These are phyloP conservation scores for Heterobasidion irregulare DNA, from an alignment of 1,284 basidiomycete species.

Conservation along the genomic window DNA sequence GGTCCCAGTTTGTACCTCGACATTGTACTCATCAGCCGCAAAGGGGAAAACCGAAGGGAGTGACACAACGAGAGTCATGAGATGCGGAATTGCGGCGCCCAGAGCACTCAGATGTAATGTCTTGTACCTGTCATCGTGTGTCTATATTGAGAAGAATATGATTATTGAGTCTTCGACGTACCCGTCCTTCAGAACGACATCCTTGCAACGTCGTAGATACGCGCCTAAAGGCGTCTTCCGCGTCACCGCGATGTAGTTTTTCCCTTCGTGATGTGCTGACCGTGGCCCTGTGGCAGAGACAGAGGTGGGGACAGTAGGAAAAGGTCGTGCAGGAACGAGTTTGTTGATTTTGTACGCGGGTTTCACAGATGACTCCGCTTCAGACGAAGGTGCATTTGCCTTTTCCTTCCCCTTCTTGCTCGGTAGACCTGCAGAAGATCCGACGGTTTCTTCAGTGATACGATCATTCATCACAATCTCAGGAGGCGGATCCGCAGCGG, in stretches of 20 bases:
- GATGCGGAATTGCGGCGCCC: slow-evolving; percentile 83
- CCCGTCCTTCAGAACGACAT: slow-evolving; percentile 72
- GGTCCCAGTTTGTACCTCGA: slow-evolving; percentile 67
- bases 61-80: slow-evolving; percentile 63
- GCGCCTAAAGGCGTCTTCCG: slow-evolving; percentile 67
- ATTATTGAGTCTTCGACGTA: slow-evolving; percentile 24
- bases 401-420: slow-evolving; percentile 6
- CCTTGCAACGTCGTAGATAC: slow-evolving; percentile 76
- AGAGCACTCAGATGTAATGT: slow-evolving; percentile 73
- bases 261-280: slow-evolving; percentile 67
- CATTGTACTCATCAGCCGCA: slow-evolving; percentile 52
- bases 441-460: no score
- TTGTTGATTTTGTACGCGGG: slow-evolving; percentile 41
- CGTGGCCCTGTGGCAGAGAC: slow-evolving; percentile 74
- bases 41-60: slow-evolving; percentile 73
- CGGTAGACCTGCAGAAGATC: background rate
- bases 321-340: slow-evolving; percentile 63
- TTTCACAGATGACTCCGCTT: background rate
- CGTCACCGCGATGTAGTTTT: slow-evolving; percentile 75
- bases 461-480: no score
- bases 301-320: slow-evolving; percentile 68
- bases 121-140: slow-evolving; percentile 46
- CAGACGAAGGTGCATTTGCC: slow-evolving; percentile 2
- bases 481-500: no score
- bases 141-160: background rate